phyloP scores from a whole-genome alignment of 495 filamentous ascomycete species.

The Thermochaetoides thermophila region DNA sequence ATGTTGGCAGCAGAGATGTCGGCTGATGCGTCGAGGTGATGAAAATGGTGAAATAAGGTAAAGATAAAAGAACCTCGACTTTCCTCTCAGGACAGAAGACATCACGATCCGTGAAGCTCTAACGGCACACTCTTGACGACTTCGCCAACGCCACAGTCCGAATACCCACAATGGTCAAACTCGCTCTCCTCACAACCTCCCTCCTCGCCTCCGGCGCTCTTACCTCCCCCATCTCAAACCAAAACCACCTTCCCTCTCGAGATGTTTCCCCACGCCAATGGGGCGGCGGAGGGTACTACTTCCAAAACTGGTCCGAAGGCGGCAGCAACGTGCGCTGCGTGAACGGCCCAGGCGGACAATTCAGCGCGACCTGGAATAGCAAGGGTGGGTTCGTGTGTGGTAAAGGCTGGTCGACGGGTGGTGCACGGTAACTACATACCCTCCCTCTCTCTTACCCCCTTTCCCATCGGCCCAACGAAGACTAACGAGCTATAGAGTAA shows the following conservation, averaged over 20 bases:
- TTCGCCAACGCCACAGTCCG: too few species aligned
- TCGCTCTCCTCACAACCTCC: neutral
- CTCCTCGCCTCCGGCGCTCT: neutral
- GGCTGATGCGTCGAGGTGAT: too few species aligned
- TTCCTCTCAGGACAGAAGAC: too few species aligned
- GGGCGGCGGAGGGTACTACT: slow-evolving; percentile 34
- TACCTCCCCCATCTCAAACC: neutral
- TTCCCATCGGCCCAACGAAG: too few species aligned
- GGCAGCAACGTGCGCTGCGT: slow-evolving; percentile 38
- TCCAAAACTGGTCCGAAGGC: slow-evolving; percentile 47
- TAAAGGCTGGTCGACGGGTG: slow-evolving; percentile 44
- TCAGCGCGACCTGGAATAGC: slow-evolving; percentile 39
- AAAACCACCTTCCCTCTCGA: slow-evolving; percentile 9
- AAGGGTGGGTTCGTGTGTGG: slow-evolving; percentile 45
- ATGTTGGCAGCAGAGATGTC: too few species aligned
- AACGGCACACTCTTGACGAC: too few species aligned
- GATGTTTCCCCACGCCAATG: slow-evolving; percentile 28
- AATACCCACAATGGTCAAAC: slow-evolving; percentile 3
- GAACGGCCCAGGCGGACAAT: slow-evolving; percentile 37
- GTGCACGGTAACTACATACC: slow-evolving; percentile 23
- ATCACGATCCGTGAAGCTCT: too few species aligned
- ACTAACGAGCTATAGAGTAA: too few species aligned
- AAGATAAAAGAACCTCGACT: too few species aligned
- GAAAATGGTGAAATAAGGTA: too few species aligned
- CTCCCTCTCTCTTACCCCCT: neutral